Evolutionary conservation across 768 basidiomycete genomes (phyloP).

Genomic region (Xerocomus potaroensis): DNA sequence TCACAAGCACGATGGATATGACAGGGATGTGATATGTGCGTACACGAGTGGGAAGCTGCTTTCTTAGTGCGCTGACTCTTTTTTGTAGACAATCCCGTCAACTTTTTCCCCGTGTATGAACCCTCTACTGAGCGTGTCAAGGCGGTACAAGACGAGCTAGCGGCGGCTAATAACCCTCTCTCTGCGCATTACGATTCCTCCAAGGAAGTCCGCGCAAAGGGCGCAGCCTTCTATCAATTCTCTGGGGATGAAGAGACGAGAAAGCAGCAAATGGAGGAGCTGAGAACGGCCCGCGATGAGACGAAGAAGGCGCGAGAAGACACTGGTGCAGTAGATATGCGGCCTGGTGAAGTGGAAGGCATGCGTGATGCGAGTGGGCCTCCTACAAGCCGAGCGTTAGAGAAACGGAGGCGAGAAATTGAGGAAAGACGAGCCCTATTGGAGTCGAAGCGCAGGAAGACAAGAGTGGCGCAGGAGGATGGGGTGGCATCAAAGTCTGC

Average conservation of each 20-base stretch:
- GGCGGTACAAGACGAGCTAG: slow-evolving; percentile 63
- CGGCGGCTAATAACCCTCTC: slow-evolving; percentile 67
- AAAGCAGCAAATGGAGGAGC: slow-evolving; percentile 75
- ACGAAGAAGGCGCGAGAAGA: slow-evolving; percentile 63
- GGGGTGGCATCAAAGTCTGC: not conserved
- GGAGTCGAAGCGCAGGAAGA: slow-evolving; percentile 66
- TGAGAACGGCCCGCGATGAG: slow-evolving; percentile 63
- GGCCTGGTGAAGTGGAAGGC: slow-evolving; percentile 74
- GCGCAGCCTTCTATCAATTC: slow-evolving; percentile 91
- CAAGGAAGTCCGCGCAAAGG: slow-evolving; percentile 79
- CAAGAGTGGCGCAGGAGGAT: slow-evolving; percentile 17
- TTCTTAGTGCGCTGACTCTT: slow-evolving; percentile 1
- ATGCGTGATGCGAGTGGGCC: slow-evolving; percentile 44
- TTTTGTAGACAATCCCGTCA: slow-evolving; percentile 71
- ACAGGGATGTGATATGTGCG: slow-evolving; percentile 58
- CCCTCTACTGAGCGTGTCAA: slow-evolving; percentile 77
- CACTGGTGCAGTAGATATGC: slow-evolving; percentile 54
- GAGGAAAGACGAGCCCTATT: slow-evolving; percentile 59
- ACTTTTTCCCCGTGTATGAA: slow-evolving; percentile 85
- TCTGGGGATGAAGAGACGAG: slow-evolving; percentile 81
- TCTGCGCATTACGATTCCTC: slow-evolving; percentile 78
- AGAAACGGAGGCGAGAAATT: slow-evolving; percentile 70
- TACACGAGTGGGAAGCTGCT: slow-evolving; percentile 5
- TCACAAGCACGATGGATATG: slow-evolving; percentile 6
- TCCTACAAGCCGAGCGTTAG: slow-evolving; percentile 46